Base-by-base conservation (phyloP, 192 early-diverging fungal genomes). In the Umbelopsis ramanniana region DNA sequence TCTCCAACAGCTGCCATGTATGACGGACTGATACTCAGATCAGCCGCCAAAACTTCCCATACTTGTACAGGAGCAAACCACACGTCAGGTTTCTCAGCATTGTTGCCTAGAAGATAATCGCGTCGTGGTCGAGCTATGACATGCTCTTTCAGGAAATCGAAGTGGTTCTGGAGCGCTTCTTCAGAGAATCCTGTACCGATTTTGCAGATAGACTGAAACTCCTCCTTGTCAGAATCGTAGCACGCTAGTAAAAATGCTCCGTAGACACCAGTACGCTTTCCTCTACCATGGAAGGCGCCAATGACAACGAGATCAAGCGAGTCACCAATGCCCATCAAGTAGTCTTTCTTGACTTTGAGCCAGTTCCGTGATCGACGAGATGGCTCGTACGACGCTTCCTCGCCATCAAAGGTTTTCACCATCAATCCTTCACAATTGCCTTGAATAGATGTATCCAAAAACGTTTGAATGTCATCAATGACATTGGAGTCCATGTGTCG, bases 341-440 rank as follows among this genome's bases (percentile, higher is more conserved):
- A 99, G 74, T 99, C 98, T 80, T 99, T 99, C 79, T 99, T 99
- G n/a, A 79, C 79, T 83, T 99, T 99, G 19, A 99, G 88, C 98
- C 98, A 99, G 81, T 99, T 99, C 52, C 95, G 84, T 15, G 96
- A 98, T 21, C 98, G 87, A 79, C 94, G 94, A 40, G 93, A 95
- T 12, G 97, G 98, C 75, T 99, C 98, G 76, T 99, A 99, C 0
- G 92, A 88, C 0, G 97, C 88, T 55, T 89, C 88, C 4, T 88
- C 81, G 33, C 92, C 91, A 72, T 97, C 94, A 68, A 97, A 84
- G 19, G 94, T 93, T 81, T 99, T 99, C 29, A 99, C 92, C 96
- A 99, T 98, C 68, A 98, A 76, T 1, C 97, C 97, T 83, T 99
- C 97, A 80, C 96, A 99, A 80, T 96, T 97, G 21, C 88, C 93